Base-by-base conservation (phyloP, 805 yeast genomes). In the Zygosaccharomyces gambellarensis region DNA sequence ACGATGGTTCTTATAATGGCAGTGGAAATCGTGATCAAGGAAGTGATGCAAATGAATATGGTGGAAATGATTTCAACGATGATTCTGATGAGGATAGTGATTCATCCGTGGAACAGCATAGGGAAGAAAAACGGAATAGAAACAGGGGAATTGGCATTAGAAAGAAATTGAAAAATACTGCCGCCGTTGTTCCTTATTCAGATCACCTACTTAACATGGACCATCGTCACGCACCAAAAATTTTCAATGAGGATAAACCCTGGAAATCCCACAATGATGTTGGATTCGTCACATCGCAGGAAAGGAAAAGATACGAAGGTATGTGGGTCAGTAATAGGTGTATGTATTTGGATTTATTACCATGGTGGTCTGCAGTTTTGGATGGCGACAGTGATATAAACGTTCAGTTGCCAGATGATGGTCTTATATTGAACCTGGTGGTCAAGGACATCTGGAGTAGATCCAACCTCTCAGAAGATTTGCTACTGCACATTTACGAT, bases 261-360 rank as follows among this genome's bases (percentile, higher is more conserved):
- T 90, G 97, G 97, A 90, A 90, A 59, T 82, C 84, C 59, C 97
- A 89, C 67, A 73, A 72, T 28, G 86, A 81, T 51, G 72, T 82
- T 5, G 63, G 72, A 55, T 64, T 71, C 36, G 69, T 75, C n/a
- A 73, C 78, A 0, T 82, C 79, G 40, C 76, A 72, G 39, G 98
- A 94, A 64, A 76, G 87, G 51, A 90, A 90, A 63, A 70, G 98
- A 34, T 94, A 92, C 66, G 97, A 90, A 66, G 95, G 95, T 23
- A 78, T 94, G 12, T 94, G 96, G 96, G 95, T 85, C 0, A 82
- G 96, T 30, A 94, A 94, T 63, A 81, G 80, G 54, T 95, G 94
- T 2, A 61, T 71, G 3, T 83, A 84, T 58, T 64, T 83, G 55
- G 73, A 72, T 32, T 42, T 65, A 21, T 55, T 68, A 10, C 62